Conservation (phyloP, 345 rosid genomes). For the Gossypium sturtianum region DNA sequence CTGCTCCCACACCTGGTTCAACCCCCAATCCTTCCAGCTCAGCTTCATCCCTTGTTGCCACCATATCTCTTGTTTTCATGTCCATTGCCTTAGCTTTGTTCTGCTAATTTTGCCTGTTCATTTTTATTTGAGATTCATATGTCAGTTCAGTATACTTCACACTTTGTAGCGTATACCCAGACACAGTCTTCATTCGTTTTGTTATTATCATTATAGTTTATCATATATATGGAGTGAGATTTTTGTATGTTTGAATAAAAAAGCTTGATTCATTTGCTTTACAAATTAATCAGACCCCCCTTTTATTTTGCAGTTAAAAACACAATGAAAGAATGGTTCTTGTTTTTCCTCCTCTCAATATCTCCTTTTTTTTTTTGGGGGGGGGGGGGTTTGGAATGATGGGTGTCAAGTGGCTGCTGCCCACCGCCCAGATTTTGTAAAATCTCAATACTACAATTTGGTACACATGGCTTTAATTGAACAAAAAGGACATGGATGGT, state of each 20-base stretch:
- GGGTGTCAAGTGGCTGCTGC: too few species aligned
- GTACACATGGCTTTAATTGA: too few species aligned
- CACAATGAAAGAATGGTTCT: too few species aligned
- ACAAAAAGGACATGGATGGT: too few species aligned
- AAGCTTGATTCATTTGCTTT: neutral
- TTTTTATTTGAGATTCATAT: neutral
- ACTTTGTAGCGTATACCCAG: neutral
- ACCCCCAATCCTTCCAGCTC: neutral
- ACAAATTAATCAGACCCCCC: too few species aligned
- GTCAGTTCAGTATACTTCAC: neutral
- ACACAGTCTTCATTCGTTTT: neutral
- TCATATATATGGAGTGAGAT: neutral
- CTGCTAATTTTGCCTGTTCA: neutral
- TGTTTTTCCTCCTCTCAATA: too few species aligned
- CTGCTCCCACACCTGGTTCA: neutral
- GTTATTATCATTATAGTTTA: neutral
- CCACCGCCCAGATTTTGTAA: too few species aligned
- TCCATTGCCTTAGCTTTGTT: constrained; percentile 8
- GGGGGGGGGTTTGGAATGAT: too few species aligned
- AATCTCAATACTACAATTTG: too few species aligned
- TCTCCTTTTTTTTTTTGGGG: too few species aligned
- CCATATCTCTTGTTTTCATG: constrained; percentile 4
- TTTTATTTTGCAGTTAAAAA: too few species aligned
- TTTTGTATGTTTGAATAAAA: neutral
- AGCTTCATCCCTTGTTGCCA: constrained; percentile 15